Evolutionary conservation across 2,329 filamentous ascomycete species (phyloP).

Genomic region (Nothopassalora personata): DNA sequence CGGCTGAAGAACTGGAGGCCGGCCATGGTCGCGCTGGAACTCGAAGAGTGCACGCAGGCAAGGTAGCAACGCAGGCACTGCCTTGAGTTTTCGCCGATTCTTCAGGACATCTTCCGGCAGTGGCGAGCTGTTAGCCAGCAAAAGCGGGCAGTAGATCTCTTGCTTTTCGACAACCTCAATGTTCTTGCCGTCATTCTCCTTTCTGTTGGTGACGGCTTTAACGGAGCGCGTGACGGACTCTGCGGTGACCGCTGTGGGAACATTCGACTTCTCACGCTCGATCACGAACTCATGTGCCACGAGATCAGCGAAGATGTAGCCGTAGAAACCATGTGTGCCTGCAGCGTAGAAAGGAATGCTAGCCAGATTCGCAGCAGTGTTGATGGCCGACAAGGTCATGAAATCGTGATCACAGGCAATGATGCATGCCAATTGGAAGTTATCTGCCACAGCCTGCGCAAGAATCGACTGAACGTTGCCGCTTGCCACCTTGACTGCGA

Average conservation of each 20-base stretch:
- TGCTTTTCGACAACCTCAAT: slow-evolving; percentile 87
- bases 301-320: slow-evolving; percentile 90
- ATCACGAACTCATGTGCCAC: slow-evolving; percentile 87
- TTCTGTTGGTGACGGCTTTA: slow-evolving; percentile 63
- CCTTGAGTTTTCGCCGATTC: slow-evolving; percentile 61
- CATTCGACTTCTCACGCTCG: slow-evolving; percentile 75
- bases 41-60: slow-evolving; percentile 88
- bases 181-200: slow-evolving; percentile 59
- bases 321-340: slow-evolving; percentile 81
- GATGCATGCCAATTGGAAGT: slow-evolving; percentile 72
- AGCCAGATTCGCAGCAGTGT: slow-evolving; percentile 75
- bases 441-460: slow-evolving; percentile 71
- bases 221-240: slow-evolving; percentile 78
- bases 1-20: slow-evolving; percentile 46
- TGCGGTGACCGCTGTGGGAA: slow-evolving; percentile 50
- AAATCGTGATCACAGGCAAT: slow-evolving; percentile 86
- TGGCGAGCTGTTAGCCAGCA: slow-evolving; percentile 74
- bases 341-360: slow-evolving; percentile 83
- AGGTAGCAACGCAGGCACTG: slow-evolving; percentile 77
- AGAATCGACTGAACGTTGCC: slow-evolving; percentile 54
- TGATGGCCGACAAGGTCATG: slow-evolving; percentile 68
- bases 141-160: slow-evolving; percentile 82
- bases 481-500: slow-evolving; percentile 54
- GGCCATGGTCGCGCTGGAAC: slow-evolving; percentile 53
- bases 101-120: slow-evolving; percentile 63